Evolutionary conservation across 106 monocot species (phyloP).

Genomic region (Dendrobium nobile): DNA sequence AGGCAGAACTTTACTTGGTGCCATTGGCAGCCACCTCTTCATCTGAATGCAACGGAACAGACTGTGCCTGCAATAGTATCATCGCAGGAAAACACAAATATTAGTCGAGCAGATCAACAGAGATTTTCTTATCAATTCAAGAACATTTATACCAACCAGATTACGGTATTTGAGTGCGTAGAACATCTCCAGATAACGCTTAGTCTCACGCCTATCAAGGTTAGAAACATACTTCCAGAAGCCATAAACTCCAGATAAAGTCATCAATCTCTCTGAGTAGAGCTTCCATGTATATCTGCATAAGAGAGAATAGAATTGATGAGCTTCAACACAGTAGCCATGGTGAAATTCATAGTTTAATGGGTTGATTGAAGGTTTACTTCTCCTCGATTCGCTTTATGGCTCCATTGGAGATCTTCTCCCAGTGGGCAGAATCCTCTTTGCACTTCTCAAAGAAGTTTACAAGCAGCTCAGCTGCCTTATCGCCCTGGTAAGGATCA

Average conservation of each 20-base stretch:
- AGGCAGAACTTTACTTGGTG: slow-evolving; percentile 5
- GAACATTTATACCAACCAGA: slow-evolving; percentile 19
- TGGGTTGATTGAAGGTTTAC: slow-evolving; percentile 16
- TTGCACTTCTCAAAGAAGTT: slow-evolving; percentile 65
- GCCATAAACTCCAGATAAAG: slow-evolving; percentile 61
- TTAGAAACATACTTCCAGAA: slow-evolving; percentile 87
- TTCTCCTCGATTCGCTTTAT: slow-evolving; percentile 61
- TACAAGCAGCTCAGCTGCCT: slow-evolving; percentile 41
- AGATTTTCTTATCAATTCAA: background rate
- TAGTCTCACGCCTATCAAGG: slow-evolving; percentile 68
- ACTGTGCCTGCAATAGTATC: slow-evolving; percentile 35
- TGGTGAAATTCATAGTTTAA: background rate
- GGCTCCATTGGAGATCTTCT: slow-evolving; percentile 46
- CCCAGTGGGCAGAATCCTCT: slow-evolving; percentile 45
- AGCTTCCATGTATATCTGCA: slow-evolving; percentile 78
- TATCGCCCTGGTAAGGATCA: slow-evolving; percentile 60
- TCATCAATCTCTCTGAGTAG: slow-evolving; percentile 78
- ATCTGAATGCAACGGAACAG: slow-evolving; percentile 56
- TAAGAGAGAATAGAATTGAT: background rate
- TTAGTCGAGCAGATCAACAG: background rate
- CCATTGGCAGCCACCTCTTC: slow-evolving; percentile 25
- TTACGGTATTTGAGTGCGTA: slow-evolving; percentile 65
- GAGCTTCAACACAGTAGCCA: background rate
- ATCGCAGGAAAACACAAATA: background rate
- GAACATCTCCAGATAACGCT: slow-evolving; percentile 80